phyloP scores from a whole-genome alignment of 2,329 filamentous ascomycete genomes.

The Epicoccum nigrum region DNA sequence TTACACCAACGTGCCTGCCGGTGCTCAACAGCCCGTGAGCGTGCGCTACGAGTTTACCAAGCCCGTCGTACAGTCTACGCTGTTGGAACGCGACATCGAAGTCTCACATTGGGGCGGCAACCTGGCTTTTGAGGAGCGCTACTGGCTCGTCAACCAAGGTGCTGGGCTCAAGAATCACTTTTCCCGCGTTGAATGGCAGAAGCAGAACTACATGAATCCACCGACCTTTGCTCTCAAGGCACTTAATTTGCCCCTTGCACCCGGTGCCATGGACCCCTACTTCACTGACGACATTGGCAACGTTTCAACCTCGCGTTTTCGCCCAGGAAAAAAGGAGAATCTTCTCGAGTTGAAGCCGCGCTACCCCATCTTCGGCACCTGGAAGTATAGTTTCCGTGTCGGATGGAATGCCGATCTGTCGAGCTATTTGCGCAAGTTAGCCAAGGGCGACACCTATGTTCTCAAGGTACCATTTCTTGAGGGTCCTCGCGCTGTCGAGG shows the following conservation, averaged over 20 bases:
- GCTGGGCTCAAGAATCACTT: slow-evolving; percentile 68
- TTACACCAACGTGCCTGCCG: slow-evolving; percentile 81
- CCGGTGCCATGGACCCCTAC: slow-evolving; percentile 85
- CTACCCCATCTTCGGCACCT: slow-evolving; percentile 95
- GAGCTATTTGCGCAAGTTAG: slow-evolving; percentile 71
- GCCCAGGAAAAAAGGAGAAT: slow-evolving; percentile 77
- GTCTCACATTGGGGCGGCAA: slow-evolving; percentile 99
- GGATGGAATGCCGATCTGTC: slow-evolving; percentile 92
- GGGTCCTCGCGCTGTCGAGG: slow-evolving; percentile 84
- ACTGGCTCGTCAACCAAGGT: slow-evolving; percentile 84
- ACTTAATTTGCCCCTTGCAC: slow-evolving; percentile 77
- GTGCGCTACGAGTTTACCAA: slow-evolving; percentile 96
- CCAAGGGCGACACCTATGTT: slow-evolving; percentile 73
- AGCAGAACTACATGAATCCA: slow-evolving; percentile 72
- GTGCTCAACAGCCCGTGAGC: slow-evolving; percentile 71
- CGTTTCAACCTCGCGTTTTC: slow-evolving; percentile 90
- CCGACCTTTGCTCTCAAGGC: slow-evolving; percentile 79
- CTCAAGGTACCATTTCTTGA: slow-evolving; percentile 93
- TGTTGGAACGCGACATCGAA: slow-evolving; percentile 88
- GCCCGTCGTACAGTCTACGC: slow-evolving; percentile 78
- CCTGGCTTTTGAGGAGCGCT: slow-evolving; percentile 91
- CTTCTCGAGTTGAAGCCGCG: slow-evolving; percentile 88
- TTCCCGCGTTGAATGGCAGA: slow-evolving; percentile 57
- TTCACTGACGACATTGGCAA: slow-evolving; percentile 97
- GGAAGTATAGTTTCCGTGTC: slow-evolving; percentile 97